Conservation (phyloP, 2,329 filamentous ascomycete species). For the Helotiales sp. region DNA sequence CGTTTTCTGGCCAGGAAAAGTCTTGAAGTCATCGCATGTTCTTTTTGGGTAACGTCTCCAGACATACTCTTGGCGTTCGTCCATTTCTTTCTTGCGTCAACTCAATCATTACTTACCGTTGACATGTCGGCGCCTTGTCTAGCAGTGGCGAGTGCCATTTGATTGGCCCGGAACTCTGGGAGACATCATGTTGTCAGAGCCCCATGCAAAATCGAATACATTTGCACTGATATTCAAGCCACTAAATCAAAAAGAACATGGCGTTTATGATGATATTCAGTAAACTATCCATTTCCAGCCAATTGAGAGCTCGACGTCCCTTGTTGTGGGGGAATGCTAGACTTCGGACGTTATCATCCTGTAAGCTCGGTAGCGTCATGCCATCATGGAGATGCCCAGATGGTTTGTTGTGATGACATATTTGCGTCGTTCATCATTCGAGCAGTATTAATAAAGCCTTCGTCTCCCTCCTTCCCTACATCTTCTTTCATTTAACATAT, state of each 20-base stretch:
- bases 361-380: neutral
- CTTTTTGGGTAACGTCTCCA: neutral
- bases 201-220: neutral
- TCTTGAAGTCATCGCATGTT: slow-evolving; percentile 11
- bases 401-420: neutral
- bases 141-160: neutral
- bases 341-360: neutral
- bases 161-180: neutral
- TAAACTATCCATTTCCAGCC: neutral
- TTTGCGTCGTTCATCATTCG: neutral
- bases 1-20: neutral
- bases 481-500: neutral
- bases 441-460: neutral
- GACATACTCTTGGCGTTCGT: neutral
- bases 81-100: neutral
- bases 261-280: too few species aligned
- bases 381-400: neutral
- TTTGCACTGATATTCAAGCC: neutral
- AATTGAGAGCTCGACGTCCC: neutral
- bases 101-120: too few species aligned
- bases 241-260: too few species aligned
- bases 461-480: neutral
- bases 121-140: neutral
- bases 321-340: neutral
- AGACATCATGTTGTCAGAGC: neutral